Evolutionary conservation across 352 stramenopile species (phyloP).

Genomic region (Phytophthora vignae): DNA sequence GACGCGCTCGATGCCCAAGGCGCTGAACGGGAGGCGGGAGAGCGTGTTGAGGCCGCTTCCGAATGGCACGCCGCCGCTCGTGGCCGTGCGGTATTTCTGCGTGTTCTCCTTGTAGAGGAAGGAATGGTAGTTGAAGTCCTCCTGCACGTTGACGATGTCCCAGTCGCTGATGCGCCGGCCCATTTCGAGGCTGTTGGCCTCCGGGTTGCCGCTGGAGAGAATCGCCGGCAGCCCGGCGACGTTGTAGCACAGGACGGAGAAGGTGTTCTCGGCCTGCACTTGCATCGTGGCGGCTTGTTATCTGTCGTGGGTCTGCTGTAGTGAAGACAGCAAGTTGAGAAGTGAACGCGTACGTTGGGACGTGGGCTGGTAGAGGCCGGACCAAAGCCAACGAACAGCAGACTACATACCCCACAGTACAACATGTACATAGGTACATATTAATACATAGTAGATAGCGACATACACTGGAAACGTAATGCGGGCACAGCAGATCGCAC

Average conservation of each 20-base stretch:
- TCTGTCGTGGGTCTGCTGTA: neutral
- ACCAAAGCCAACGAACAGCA: neutral
- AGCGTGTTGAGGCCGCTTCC: conserved; percentile 63
- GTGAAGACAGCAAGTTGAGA: conserved; percentile 27
- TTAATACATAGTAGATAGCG: too few species aligned
- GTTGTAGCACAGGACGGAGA: conserved; percentile 57
- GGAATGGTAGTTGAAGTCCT: conserved; percentile 56
- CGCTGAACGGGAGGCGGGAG: conserved; percentile 51
- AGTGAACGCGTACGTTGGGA: neutral
- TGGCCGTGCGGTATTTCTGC: conserved; percentile 53
- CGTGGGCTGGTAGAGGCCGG: neutral
- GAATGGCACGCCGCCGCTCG: conserved; percentile 53
- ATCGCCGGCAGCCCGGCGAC: conserved; percentile 53
- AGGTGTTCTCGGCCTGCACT: conserved; percentile 42
- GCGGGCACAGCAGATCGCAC: conserved; percentile 19
- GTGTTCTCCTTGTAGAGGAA: conserved; percentile 51
- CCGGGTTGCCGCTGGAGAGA: conserved; percentile 55
- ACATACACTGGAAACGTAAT: neutral
- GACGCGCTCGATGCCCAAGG: conserved; percentile 45
- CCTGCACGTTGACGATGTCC: conserved; percentile 52
- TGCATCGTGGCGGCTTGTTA: conserved; percentile 15
- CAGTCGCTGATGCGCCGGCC: conserved; percentile 53
- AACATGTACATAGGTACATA: too few species aligned
- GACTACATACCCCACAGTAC: too few species aligned
- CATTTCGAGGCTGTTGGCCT: conserved; percentile 51